Conservation (phyloP, 495 filamentous ascomycete species). For the Penicillium atrosanguineum region DNA sequence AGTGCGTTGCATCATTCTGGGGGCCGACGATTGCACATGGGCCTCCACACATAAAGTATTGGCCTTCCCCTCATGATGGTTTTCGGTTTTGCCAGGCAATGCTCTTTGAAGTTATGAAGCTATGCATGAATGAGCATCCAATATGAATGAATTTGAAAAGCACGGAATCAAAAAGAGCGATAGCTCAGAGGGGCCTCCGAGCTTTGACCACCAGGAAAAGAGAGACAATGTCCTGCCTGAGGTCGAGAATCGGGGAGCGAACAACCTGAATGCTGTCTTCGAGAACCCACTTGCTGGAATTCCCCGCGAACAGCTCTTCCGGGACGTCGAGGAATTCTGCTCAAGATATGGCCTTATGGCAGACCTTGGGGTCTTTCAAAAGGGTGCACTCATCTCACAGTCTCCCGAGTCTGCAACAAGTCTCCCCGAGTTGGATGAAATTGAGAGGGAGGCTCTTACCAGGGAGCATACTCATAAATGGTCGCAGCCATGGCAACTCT, state of each 20-base stretch:
- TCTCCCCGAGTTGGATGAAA: constrained; percentile 43
- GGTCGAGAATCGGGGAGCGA: constrained; percentile 18
- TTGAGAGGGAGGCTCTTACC: constrained; percentile 41
- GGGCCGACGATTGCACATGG: not conserved
- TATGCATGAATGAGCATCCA: constrained; percentile 6
- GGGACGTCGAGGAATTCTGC: constrained; percentile 52
- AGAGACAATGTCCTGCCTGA: constrained; percentile 7
- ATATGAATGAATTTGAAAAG: not conserved
- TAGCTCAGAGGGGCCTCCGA: constrained; percentile 4
- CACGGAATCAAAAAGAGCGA: not conserved
- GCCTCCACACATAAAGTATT: not conserved
- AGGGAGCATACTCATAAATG: constrained; percentile 55
- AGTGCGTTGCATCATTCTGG: no score
- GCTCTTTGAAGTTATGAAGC: no score
- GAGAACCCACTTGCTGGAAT: constrained; percentile 53
- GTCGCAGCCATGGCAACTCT: constrained; percentile 54
- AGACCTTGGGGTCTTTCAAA: constrained; percentile 42
- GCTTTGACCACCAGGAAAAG: constrained; percentile 13
- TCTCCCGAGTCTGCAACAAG: constrained; percentile 38
- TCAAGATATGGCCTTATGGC: constrained; percentile 41
- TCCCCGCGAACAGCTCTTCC: constrained; percentile 43
- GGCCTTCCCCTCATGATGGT: no score
- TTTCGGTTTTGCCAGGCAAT: no score
- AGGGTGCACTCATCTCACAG: constrained; percentile 55
- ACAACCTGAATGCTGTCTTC: constrained; percentile 34